Conservation (phyloP, 768 basidiomycete genomes). For the Kwoniella sp. region DNA sequence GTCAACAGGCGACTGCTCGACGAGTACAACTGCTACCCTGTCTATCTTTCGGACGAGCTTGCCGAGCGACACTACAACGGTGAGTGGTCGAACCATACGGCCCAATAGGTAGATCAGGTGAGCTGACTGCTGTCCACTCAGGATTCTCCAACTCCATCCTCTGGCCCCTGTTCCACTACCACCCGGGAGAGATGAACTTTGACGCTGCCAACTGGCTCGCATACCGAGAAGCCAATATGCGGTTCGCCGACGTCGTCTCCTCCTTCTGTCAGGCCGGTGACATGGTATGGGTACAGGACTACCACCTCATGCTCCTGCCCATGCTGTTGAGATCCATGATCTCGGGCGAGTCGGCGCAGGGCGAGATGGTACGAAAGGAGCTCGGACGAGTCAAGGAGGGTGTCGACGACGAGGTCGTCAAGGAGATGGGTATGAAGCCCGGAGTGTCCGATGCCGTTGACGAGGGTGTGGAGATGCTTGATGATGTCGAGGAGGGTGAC, state of each 20-base stretch:
- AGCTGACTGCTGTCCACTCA: conserved; percentile 2
- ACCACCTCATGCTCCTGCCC: conserved; percentile 80
- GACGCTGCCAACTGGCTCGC: conserved; percentile 98
- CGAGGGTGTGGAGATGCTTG: conserved; percentile 43
- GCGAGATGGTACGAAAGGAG: conserved; percentile 46
- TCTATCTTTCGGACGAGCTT: conserved; percentile 94
- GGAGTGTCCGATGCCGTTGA: conserved; percentile 26
- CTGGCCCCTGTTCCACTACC: conserved; percentile 99
- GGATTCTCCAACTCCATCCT: conserved; percentile 98
- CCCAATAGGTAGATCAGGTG: neutral
- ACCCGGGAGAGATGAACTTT: conserved; percentile 99
- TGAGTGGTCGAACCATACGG: conserved; percentile 7
- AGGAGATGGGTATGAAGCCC: conserved; percentile 34
- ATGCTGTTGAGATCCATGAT: conserved; percentile 87
- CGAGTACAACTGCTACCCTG: conserved; percentile 94
- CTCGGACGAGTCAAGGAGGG: conserved; percentile 54
- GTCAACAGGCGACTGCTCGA: conserved; percentile 90
- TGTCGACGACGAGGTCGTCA: conserved; percentile 45
- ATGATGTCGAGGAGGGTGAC: conserved; percentile 59
- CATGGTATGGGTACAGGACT: conserved; percentile 93
- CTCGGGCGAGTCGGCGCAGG: conserved; percentile 44
- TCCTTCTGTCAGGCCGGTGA: conserved; percentile 74
- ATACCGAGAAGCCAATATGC: conserved; percentile 92
- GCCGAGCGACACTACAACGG: conserved; percentile 82
- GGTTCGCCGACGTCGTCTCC: conserved; percentile 84